Evolutionary conservation across 495 filamentous ascomycete species (phyloP).

Genomic region (Chaetomidium leptoderma): DNA sequence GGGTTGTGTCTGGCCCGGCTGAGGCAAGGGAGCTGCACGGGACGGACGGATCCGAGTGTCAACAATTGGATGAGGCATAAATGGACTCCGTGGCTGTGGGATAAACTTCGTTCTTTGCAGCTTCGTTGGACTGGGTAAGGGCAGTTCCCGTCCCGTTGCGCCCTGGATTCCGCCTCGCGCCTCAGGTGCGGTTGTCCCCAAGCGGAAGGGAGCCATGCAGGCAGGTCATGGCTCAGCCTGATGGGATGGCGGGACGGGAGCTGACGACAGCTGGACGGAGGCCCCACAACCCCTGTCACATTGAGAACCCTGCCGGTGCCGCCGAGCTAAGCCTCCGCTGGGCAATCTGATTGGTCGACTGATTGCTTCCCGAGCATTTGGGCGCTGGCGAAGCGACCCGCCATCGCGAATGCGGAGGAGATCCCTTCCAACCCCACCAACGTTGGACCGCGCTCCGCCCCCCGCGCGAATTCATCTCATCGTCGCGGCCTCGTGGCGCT

Average conservation of each 20-base stretch:
- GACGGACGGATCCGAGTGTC: too few species aligned
- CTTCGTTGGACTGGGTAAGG: not conserved
- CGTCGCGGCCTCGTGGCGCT: not conserved
- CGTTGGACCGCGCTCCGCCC: conserved; percentile 6
- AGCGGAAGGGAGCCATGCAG: not conserved
- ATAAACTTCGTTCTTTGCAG: too few species aligned
- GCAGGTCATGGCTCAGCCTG: not conserved
- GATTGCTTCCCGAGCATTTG: conserved; percentile 1
- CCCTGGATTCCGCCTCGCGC: not conserved
- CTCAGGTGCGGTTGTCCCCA: not conserved
- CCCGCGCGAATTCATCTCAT: not conserved
- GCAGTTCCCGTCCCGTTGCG: not conserved
- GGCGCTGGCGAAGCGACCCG: not conserved
- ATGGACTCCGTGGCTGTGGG: too few species aligned
- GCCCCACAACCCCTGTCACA: not conserved
- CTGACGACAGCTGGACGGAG: not conserved
- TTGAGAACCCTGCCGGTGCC: not conserved
- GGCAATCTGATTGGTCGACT: not conserved
- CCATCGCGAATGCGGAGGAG: not conserved
- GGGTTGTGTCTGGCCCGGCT: too few species aligned
- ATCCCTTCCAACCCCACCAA: not conserved
- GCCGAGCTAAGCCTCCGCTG: not conserved
- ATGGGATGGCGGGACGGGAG: not conserved
- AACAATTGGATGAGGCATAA: too few species aligned
- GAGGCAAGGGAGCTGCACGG: too few species aligned